Evolutionary conservation across 2,329 filamentous ascomycete genomes (phyloP).

Genomic region (Colletotrichum sublineola): DNA sequence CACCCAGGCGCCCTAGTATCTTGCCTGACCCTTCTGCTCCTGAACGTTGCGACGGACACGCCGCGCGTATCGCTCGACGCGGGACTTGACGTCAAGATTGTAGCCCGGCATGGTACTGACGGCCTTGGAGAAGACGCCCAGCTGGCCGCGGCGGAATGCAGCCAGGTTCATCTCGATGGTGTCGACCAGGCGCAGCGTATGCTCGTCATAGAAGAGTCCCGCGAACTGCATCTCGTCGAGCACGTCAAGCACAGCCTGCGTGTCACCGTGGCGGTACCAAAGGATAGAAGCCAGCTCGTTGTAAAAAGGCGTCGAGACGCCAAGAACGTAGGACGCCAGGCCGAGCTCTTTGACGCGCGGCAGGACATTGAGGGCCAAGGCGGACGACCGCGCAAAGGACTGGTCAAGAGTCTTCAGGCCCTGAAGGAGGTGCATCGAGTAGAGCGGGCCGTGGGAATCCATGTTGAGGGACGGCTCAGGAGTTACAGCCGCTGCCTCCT

Average conservation of each 20-base stretch:
- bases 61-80: constrained; percentile 25
- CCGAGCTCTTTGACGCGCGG: constrained; percentile 77
- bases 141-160: constrained; percentile 31
- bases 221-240: constrained; percentile 76
- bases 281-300: constrained; percentile 73
- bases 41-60: constrained; percentile 17
- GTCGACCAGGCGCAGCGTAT: constrained; percentile 57
- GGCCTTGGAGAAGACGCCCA: constrained; percentile 37
- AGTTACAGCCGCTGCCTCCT: background rate
- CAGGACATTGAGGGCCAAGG: constrained; percentile 71
- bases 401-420: constrained; percentile 70
- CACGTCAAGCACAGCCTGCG: constrained; percentile 65
- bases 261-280: constrained; percentile 73
- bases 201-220: constrained; percentile 69
- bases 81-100: constrained; percentile 39
- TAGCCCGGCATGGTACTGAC: constrained; percentile 42
- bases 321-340: constrained; percentile 78
- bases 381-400: constrained; percentile 70
- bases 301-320: constrained; percentile 78
- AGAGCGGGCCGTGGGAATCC: constrained; percentile 73
- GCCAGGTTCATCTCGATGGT: constrained; percentile 51
- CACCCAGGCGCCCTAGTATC: background rate
- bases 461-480: constrained; percentile 56
- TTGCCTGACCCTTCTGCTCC: background rate
- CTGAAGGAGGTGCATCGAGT: constrained; percentile 70